phyloP scores from a whole-genome alignment of 2,329 filamentous ascomycete genomes.

The Chalaropsis ovoidea region DNA sequence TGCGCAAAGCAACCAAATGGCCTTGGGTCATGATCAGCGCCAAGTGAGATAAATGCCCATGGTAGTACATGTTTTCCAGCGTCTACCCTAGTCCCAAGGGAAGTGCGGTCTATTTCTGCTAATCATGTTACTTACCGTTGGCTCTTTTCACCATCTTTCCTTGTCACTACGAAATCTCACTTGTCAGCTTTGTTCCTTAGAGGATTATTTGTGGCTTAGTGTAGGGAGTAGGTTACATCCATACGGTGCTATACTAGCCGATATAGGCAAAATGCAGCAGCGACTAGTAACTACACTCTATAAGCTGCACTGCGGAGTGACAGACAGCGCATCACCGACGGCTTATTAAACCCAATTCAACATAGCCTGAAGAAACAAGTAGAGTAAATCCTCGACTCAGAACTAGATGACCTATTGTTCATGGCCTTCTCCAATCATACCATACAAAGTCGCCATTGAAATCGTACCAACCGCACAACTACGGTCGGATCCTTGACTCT shows the following conservation, averaged over 20 bases:
- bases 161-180: not conserved
- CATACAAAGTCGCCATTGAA: too few species aligned
- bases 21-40: not conserved
- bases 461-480: not conserved
- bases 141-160: not conserved
- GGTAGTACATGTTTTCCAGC: not conserved
- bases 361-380: not conserved
- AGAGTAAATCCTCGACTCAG: not conserved
- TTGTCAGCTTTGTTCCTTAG: not conserved
- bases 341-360: not conserved
- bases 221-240: not conserved
- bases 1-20: not conserved
- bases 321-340: not conserved
- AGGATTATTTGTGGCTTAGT: not conserved
- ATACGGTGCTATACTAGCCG: not conserved
- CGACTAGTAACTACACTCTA: too few species aligned
- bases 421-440: too few species aligned
- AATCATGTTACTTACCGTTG: not conserved
- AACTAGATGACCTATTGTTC: too few species aligned
- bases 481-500: not conserved
- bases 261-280: not conserved
- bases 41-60: not conserved
- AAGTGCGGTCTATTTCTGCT: not conserved
- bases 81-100: not conserved
- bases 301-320: too few species aligned